Base-by-base conservation (phyloP, 306 rosid genomes). In the Pyrus communis region DNA sequence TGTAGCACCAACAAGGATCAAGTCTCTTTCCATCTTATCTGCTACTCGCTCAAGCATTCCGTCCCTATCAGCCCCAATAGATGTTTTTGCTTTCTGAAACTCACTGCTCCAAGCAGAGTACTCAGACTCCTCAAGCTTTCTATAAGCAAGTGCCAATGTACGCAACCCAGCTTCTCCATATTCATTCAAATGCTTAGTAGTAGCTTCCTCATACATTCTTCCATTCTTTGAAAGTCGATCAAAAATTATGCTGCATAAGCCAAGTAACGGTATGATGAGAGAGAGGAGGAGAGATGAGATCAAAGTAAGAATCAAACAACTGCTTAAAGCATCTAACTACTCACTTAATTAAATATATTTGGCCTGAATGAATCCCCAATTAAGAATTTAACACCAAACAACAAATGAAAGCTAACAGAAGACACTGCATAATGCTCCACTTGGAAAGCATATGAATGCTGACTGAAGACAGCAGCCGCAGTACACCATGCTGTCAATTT, bases 131-230 rank as follows among this genome's bases (percentile, higher is more conserved):
- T 91, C 96, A 31, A 96, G 89, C 78, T 76, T 91, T 82, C 86
- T 89, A 70, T 96, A 93, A 86, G 96, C 84, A 81, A 96, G 90
- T 78, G 99, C 96, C 81, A 96, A 81, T 14, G 99, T 96, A 73
- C 99, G 90, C 86, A 96, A 80, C 66, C 99, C 99, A 78, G 92
- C 88, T 86, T 96, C 99, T 86, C 98, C 99, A 73, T 93, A 96
- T 74, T 96, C 99, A 80, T 91, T 93, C 85, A 96, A 83, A 85
- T 93, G 98, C 76, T 23, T 82, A 5, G 97, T 86, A 72, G 98
- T 89, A 65, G 83, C 76, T 82, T 96, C 97, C 87, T 88, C 88
- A 49, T 84, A 88, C 74, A 31, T 77, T 86, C 89, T 91, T 72
- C 99, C 99, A 68, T 88, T 88, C 85, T 89, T 96, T 54, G 99